Evolutionary conservation across 495 filamentous ascomycete genomes (phyloP).

Genomic region (Parathielavia appendiculata): DNA sequence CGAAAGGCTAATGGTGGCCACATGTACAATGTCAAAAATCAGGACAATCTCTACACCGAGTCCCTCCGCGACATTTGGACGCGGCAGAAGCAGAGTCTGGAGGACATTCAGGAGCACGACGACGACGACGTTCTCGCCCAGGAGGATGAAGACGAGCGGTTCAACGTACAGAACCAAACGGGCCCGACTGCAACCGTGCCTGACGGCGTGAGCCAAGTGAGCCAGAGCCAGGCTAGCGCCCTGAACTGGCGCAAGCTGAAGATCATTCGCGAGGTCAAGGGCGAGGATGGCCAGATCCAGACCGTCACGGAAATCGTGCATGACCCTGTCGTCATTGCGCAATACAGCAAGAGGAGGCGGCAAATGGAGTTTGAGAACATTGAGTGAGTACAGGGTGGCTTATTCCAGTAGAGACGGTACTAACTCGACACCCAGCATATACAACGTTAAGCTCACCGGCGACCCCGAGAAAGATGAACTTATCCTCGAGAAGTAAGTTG

Average conservation of each 20-base stretch:
- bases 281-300: constrained; percentile 58
- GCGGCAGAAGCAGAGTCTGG: constrained; percentile 72
- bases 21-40: constrained; percentile 90
- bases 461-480: constrained; percentile 56
- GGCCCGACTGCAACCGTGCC: constrained; percentile 36
- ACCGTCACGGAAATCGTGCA: constrained; percentile 58
- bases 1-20: constrained; percentile 89
- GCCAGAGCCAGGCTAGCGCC: constrained; percentile 65
- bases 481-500: constrained; percentile 33
- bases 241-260: constrained; percentile 63
- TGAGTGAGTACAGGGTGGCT: constrained; percentile 47
- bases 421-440: constrained; percentile 34
- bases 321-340: constrained; percentile 68
- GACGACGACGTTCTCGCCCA: constrained; percentile 64
- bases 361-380: constrained; percentile 60
- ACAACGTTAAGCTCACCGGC: constrained; percentile 59
- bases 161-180: constrained; percentile 42
- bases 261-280: constrained; percentile 62
- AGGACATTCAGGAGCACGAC: constrained; percentile 49
- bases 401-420: background rate
- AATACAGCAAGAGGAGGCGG: constrained; percentile 50
- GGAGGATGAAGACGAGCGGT: constrained; percentile 51
- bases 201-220: constrained; percentile 83
- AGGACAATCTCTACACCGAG: constrained; percentile 83
- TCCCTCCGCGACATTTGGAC: constrained; percentile 88